phyloP scores from a whole-genome alignment of 2,329 filamentous ascomycete genomes.

The Ascosphaera apis region DNA sequence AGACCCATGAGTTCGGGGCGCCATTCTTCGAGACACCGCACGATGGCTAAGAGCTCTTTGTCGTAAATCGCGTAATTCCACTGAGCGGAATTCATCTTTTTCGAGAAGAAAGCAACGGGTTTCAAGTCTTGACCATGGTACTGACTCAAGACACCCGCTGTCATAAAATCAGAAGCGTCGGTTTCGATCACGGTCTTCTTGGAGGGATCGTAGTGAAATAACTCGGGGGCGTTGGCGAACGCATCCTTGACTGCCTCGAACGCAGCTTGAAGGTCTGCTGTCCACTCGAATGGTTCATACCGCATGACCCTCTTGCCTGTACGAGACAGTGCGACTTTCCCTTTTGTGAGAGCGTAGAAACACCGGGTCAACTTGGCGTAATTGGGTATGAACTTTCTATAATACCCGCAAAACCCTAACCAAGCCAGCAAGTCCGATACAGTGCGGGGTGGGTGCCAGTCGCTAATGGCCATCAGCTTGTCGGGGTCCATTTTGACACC shows the following conservation, averaged over 20 bases:
- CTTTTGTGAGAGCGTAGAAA: background rate
- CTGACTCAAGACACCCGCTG: conserved; percentile 6
- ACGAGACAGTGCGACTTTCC: no score
- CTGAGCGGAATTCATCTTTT: conserved; percentile 7
- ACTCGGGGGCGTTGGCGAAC: conserved; percentile 6
- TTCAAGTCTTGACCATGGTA: conserved; percentile 6
- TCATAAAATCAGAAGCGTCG: conserved; percentile 7
- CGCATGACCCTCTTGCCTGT: no score
- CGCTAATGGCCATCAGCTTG: background rate
- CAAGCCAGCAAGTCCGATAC: background rate
- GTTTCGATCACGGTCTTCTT: conserved; percentile 7
- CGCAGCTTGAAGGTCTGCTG: background rate
- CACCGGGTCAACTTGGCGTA: background rate
- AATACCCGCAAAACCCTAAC: background rate
- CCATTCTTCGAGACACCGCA: conserved; percentile 9
- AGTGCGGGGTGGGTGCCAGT: background rate
- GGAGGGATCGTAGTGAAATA: conserved; percentile 7
- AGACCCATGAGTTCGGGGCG: conserved; percentile 5
- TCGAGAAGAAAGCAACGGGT: conserved; percentile 9
- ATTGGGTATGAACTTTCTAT: background rate
- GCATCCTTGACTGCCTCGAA: conserved; percentile 5
- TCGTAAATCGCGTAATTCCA: conserved; percentile 12
- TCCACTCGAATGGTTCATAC: background rate
- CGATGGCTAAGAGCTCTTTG: conserved; percentile 12
- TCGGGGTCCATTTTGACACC: background rate